Evolutionary conservation across 2,329 filamentous ascomycete genomes (phyloP), one percentile per base, ranked within the genome.

Genomic region (Juglanconis sp.): DNA sequence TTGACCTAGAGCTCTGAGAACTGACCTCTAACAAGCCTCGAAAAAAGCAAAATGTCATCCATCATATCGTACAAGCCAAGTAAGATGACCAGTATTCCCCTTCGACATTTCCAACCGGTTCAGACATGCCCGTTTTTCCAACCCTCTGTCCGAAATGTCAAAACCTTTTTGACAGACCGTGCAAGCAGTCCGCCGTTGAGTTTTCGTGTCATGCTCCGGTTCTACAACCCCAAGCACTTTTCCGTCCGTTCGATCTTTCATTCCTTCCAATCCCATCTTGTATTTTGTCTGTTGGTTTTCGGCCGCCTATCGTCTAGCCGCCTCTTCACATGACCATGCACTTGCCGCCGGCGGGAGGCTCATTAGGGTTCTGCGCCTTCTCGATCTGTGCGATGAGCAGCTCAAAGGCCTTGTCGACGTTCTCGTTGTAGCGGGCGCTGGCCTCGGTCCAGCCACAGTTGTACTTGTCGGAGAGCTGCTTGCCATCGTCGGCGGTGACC

Each of bases 391-490:
- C 91, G 69, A 99, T 92, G 80, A 99, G 88, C 65, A 96, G 82
- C 76, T 98, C 94, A 72, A 99, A 99, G 2, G 92, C 91, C 75
- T 92, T 93, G 68, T 83, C 82, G 53, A 99, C 95, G 72, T 98
- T 96, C 78, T 93, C 91, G 74, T 97, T 93, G 76, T 95, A 96
- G 60, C 93, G 86, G 34, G 95, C 95, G 71, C 91, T 96, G 59
- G 95, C 92, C 78, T 99, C 95, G 52, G 92, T 96, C 85, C 92
- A 97, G 42, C 89, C 92, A 76, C 94, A 98, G 65, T 91, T 87
- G 74, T 96, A 89, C 76, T 95, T 91, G 69, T 94, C 89, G 7
- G 90, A 88, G 47, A 97, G 79, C 71, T 89, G 89, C 73, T 89
- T 90, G 67, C 93, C 95, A 68, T 96, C 90, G 65, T 96, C 92